A percentile compares a stretch with the other conserved stretches of the same genome.
Evolutionary conservation across 805 yeast species (phyloP).

Genomic region (Kluyveromyces lactis): DNA sequence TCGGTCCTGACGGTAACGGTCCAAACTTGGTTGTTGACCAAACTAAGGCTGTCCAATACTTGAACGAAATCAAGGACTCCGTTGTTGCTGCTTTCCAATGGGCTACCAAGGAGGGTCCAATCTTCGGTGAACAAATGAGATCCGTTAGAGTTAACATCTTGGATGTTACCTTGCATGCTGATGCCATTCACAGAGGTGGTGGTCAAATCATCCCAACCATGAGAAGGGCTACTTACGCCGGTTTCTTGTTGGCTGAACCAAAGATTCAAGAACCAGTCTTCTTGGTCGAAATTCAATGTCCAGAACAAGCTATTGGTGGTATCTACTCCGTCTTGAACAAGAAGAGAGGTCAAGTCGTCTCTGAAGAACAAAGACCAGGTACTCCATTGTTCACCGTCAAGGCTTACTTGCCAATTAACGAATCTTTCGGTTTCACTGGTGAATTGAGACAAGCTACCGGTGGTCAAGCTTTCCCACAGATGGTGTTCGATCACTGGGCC

Average conservation of each 20-base stretch:
- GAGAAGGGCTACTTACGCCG: slow-evolving; percentile 99
- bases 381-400: slow-evolving; percentile 99
- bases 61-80: slow-evolving; percentile 97
- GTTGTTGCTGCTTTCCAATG: slow-evolving; percentile 99
- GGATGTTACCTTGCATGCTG: slow-evolving; percentile 99
- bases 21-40: slow-evolving; percentile 98
- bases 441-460: slow-evolving; percentile 99
- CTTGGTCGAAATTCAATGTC: slow-evolving; percentile 99
- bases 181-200: slow-evolving; percentile 99
- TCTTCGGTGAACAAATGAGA: slow-evolving; percentile 94
- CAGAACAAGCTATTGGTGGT: slow-evolving; percentile 99
- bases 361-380: slow-evolving; percentile 99
- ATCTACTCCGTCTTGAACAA: slow-evolving; percentile 98
- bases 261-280: slow-evolving; percentile 98
- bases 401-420: slow-evolving; percentile 99
- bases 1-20: slow-evolving; percentile 99
- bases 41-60: slow-evolving; percentile 99
- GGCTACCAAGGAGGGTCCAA: slow-evolving; percentile 99
- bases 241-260: slow-evolving; percentile 97
- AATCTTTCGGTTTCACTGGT: slow-evolving; percentile 99
- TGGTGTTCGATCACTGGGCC: slow-evolving; percentile 99
- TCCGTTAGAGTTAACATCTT: slow-evolving; percentile 94
- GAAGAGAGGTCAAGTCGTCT: slow-evolving; percentile 98
- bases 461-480: slow-evolving; percentile 99
- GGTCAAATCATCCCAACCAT: slow-evolving; percentile 99